Percentiles rank a stretch among this genome's conserved stretches.
Evolutionary conservation across 2,329 filamentous ascomycete species (phyloP).

Genomic region (Penicillium oxalicum): DNA sequence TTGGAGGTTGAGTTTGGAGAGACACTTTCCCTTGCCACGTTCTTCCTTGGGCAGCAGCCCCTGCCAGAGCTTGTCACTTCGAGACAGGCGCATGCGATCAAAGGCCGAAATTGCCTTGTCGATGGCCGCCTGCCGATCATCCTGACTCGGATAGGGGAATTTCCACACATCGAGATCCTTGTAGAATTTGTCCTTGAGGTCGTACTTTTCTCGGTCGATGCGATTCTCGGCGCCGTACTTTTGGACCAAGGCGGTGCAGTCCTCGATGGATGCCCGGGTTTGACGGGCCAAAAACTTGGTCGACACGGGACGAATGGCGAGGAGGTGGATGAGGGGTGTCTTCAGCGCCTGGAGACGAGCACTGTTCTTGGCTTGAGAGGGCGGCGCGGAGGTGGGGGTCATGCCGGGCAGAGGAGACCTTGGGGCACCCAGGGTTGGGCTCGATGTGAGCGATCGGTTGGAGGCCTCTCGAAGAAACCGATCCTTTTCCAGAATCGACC

Average conservation of each 20-base stretch:
- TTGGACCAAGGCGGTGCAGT: constrained; percentile 43
- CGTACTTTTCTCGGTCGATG: constrained; percentile 46
- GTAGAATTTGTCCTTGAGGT: constrained; percentile 53
- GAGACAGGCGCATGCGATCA: constrained; percentile 55
- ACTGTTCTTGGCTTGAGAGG: constrained; percentile 32
- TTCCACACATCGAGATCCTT: constrained; percentile 58
- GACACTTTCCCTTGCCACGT: constrained; percentile 55
- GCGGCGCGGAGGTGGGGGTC: constrained; percentile 41
- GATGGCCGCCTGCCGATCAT: constrained; percentile 55
- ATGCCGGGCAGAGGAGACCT: constrained; percentile 34
- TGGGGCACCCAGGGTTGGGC: constrained; percentile 35
- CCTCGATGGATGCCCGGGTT: constrained; percentile 45
- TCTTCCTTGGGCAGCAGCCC: constrained; percentile 55
- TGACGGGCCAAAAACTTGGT: constrained; percentile 43
- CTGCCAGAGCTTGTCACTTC: constrained; percentile 59
- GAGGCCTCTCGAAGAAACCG: constrained; percentile 34
- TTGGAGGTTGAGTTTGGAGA: constrained; percentile 53
- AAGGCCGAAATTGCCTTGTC: constrained; percentile 59
- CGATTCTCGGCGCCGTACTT: constrained; percentile 51
- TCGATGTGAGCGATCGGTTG: constrained; percentile 38
- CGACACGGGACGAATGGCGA: constrained; percentile 49
- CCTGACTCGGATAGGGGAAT: constrained; percentile 52
- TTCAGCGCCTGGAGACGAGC: constrained; percentile 41
- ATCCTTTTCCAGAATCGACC: constrained; percentile 39
- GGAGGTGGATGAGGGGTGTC: constrained; percentile 46